Evolutionary conservation across 495 filamentous ascomycete species (phyloP), one percentile per base, ranked within the genome.

Genomic region (Penicillium longicatenatum): DNA sequence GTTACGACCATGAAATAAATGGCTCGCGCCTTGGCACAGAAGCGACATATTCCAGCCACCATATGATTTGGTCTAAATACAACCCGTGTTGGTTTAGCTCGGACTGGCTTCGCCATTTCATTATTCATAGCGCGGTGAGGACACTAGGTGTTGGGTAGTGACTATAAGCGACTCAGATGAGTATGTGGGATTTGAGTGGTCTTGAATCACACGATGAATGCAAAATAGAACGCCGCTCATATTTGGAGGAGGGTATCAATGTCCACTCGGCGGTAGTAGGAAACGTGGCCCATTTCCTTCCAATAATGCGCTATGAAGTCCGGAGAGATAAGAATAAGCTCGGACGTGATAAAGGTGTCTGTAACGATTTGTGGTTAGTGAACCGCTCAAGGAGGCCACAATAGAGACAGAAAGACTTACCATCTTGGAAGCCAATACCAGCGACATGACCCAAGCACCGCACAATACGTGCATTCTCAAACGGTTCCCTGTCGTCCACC

Each of bases 291-390:
- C 74, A 92, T 88, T 5, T 75, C 67, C 47, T 84, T 77, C 93
- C 93, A 98, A 69, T 91, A 89, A 62, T 93, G 89, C 2, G 90
- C 93, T 47, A 97, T 71, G 50, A 81, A 80, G 65, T 95, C 79
- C 20, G 83, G 79, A n/a, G 87, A 90, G 33, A 94, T 81, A 42
- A 96, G 78, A 51, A 96, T 86, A 44, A 98, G 76, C 62, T 94
- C 84, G 3, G 86, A 86, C 2, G 83, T 66, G 19, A 91, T 89
- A 61, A 84, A 96, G 50, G 81, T 74, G 58, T 92, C 92, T 91
- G 51, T 2, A 31, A 21, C 17, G 26, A 26, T 43, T 49, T 43
- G 22, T 42, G 42, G 33, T 10, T 24, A 5, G 33, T 16, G 19
- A 8, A 24, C 20, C 14, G 7, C 30, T 2, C 6, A 20, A 39